Percentiles rank a stretch among this genome's conserved stretches.
phyloP scores from a whole-genome alignment of 345 rosid species.

The Brassica incana region DNA sequence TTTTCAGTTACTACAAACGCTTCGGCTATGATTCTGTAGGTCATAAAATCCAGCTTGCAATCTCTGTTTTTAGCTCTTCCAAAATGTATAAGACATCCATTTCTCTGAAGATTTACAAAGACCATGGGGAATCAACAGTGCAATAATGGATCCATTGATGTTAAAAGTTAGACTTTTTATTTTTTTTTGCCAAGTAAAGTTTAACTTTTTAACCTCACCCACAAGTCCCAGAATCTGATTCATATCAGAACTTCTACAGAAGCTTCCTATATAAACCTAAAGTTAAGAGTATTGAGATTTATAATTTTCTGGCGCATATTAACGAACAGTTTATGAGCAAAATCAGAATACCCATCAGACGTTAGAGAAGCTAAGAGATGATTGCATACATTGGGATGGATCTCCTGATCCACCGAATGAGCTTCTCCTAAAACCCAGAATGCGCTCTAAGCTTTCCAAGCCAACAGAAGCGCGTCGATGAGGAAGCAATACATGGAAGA shows the following conservation, averaged over 20 bases:
- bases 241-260: conserved; percentile 45
- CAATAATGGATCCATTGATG: conserved; percentile 73
- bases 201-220: conserved; percentile 46
- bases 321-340: conserved; percentile 58
- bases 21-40: conserved; percentile 80
- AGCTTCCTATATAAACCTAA: conserved; percentile 71
- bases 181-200: not conserved
- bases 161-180: not conserved
- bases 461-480: conserved; percentile 49
- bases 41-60: conserved; percentile 88
- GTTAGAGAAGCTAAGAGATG: conserved; percentile 61
- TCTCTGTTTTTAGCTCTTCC: conserved; percentile 68
- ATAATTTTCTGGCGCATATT: conserved; percentile 56
- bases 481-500: conserved; percentile 50
- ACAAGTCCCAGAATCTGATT: conserved; percentile 48
- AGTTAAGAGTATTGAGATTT: conserved; percentile 57
- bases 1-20: conserved; percentile 51
- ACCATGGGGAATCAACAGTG: conserved; percentile 66
- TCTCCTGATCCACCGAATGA: conserved; percentile 28
- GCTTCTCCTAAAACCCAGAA: conserved; percentile 59
- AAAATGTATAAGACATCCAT: conserved; percentile 58
- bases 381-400: conserved; percentile 57
- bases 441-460: conserved; percentile 51
- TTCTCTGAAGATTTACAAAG: conserved; percentile 62
- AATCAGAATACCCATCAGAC: conserved; percentile 49